phyloP scores from a whole-genome alignment of 441 rosid species.

The Gossypium schwendimanii region DNA sequence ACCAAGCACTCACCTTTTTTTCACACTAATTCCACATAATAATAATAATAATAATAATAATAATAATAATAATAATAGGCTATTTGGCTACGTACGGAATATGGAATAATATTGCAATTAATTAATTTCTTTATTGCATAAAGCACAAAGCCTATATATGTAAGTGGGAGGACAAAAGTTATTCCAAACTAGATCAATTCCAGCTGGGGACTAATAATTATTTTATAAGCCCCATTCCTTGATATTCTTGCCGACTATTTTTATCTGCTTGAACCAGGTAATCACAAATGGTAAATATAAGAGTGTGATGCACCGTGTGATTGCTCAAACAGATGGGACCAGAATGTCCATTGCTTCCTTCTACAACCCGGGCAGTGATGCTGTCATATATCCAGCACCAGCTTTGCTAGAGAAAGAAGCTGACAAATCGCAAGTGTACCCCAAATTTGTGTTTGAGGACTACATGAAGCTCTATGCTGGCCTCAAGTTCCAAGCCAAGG shows the following conservation, averaged over 20 bases:
- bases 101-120: background rate
- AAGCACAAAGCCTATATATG: background rate
- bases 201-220: background rate
- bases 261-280: slow-evolving; percentile 31
- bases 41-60: no score
- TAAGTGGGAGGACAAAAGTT: background rate
- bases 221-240: background rate
- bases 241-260: background rate
- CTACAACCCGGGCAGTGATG: slow-evolving; percentile 72
- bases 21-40: background rate
- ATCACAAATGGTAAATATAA: slow-evolving; percentile 77
- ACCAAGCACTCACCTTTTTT: background rate
- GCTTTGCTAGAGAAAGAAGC: slow-evolving; percentile 41
- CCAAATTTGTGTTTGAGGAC: slow-evolving; percentile 72
- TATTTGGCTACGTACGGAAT: background rate
- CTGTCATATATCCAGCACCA: slow-evolving; percentile 60
- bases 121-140: background rate
- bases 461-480: slow-evolving; percentile 70
- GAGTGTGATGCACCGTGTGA: slow-evolving; percentile 63
- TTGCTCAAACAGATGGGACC: slow-evolving; percentile 54
- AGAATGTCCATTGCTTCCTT: slow-evolving; percentile 81
- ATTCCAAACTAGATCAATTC: background rate
- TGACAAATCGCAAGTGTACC: slow-evolving; percentile 33
- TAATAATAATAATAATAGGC: no score
- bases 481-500: slow-evolving; percentile 74